Evolutionary conservation across 352 stramenopile species (phyloP).

Genomic region (Phytophthora niederhauseri): DNA sequence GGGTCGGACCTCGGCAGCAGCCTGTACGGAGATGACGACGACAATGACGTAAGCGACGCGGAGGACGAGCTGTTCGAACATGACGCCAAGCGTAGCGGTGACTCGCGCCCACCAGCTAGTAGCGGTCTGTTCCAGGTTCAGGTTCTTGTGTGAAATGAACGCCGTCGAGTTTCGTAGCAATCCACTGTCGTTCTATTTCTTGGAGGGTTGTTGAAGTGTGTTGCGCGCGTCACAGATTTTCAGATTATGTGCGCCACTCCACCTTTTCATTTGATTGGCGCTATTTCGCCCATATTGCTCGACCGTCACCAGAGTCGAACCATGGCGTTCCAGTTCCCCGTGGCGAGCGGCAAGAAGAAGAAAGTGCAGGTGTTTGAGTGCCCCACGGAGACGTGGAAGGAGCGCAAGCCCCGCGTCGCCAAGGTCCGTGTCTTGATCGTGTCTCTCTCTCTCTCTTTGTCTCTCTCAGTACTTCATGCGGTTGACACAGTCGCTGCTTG

Average conservation of each 20-base stretch:
- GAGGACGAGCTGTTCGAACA: constrained; percentile 20
- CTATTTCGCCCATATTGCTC: constrained; percentile 7
- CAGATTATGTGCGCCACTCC: constrained; percentile 13
- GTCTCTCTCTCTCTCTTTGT: not conserved
- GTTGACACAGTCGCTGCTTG: constrained; percentile 13
- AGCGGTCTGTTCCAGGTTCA: constrained; percentile 69
- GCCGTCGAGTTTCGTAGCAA: constrained; percentile 11
- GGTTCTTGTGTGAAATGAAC: constrained; percentile 51
- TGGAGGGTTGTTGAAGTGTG: constrained; percentile 9
- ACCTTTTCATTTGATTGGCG: constrained; percentile 21
- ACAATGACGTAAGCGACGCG: constrained; percentile 22
- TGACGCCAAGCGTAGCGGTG: constrained; percentile 8
- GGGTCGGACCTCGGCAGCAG: constrained; percentile 30
- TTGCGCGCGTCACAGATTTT: constrained; percentile 38
- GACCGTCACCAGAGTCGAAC: constrained; percentile 1
- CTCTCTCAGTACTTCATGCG: not conserved
- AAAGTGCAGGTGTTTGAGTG: constrained; percentile 80
- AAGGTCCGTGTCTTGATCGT: constrained; percentile 30
- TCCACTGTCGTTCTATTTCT: constrained; percentile 14
- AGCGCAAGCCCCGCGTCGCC: constrained; percentile 34
- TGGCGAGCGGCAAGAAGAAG: constrained; percentile 80
- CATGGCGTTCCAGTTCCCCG: constrained; percentile 74
- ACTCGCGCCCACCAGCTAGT: constrained; percentile 20
- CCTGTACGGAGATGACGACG: constrained; percentile 33
- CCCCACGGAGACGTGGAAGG: constrained; percentile 76